Conservation (phyloP, 345 rosid genomes). For the Noccaea bulbosa region DNA sequence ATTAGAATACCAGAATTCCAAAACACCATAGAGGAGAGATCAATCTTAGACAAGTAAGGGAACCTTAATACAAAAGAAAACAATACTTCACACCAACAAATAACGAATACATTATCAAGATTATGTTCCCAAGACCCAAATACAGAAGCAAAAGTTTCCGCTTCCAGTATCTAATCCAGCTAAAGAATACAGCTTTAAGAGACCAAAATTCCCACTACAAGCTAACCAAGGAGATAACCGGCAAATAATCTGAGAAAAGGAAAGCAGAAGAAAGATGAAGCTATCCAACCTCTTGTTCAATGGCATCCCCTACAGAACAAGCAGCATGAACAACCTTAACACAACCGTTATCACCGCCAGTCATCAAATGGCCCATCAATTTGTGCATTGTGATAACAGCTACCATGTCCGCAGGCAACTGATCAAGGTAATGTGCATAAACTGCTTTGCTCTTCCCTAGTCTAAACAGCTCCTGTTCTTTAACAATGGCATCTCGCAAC, state of each 20-base stretch:
- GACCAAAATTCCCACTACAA: slow-evolving; percentile 5
- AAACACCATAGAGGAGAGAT: slow-evolving; percentile 21
- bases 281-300: slow-evolving; percentile 89
- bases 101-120: slow-evolving; percentile 4
- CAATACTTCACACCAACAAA: slow-evolving; percentile 9
- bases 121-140: slow-evolving; percentile 2
- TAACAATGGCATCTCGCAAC: slow-evolving; percentile 62
- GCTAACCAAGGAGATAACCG: slow-evolving; percentile 4
- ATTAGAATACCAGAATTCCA: slow-evolving; percentile 13
- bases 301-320: slow-evolving; percentile 74
- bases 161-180: slow-evolving; percentile 13
- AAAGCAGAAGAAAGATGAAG: slow-evolving; percentile 18
- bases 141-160: background rate
- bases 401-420: slow-evolving; percentile 89
- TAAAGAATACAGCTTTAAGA: slow-evolving; percentile 8
- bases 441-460: slow-evolving; percentile 56
- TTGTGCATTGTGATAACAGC: slow-evolving; percentile 96
- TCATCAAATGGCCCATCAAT: slow-evolving; percentile 76
- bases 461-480: slow-evolving; percentile 71
- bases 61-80: slow-evolving; percentile 17
- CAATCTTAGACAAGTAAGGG: slow-evolving; percentile 17
- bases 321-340: slow-evolving; percentile 81
- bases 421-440: slow-evolving; percentile 62
- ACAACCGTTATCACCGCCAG: slow-evolving; percentile 72
- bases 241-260: slow-evolving; percentile 17